phyloP scores from a whole-genome alignment of 805 yeast species.

The Metschnikowia similis region DNA sequence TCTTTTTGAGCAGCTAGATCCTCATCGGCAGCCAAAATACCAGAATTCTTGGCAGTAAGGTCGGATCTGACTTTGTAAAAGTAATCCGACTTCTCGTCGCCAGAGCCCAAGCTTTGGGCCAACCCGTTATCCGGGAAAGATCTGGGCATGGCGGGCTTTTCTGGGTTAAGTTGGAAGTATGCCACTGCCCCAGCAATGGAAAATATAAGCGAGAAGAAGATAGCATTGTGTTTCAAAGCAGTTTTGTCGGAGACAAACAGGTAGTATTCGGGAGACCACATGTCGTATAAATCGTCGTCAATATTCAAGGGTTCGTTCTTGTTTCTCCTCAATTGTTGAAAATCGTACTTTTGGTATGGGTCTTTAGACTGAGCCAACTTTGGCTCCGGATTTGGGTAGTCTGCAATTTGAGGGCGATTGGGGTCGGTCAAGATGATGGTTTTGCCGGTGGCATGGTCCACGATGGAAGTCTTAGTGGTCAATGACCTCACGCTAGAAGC shows the following conservation, averaged over 20 bases:
- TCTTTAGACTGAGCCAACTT: constrained; percentile 60
- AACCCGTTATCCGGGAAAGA: constrained; percentile 73
- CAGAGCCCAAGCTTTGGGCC: constrained; percentile 69
- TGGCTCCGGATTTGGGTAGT: constrained; percentile 59
- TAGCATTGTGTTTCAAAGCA: constrained; percentile 56
- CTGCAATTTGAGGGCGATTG: constrained; percentile 42
- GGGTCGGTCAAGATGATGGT: constrained; percentile 40
- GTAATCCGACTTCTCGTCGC: constrained; percentile 23
- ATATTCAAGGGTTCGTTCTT: constrained; percentile 66
- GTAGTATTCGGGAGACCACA: constrained; percentile 83
- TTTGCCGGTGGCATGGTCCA: constrained; percentile 38
- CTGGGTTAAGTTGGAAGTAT: constrained; percentile 51
- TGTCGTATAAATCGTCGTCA: constrained; percentile 68
- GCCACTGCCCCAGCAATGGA: constrained; percentile 43
- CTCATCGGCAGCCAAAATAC: constrained; percentile 31
- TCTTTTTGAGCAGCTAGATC: constrained; percentile 26
- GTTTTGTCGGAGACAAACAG: constrained; percentile 54
- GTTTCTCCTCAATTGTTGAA: constrained; percentile 77
- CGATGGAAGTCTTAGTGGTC: constrained; percentile 35
- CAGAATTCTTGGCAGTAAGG: constrained; percentile 33
- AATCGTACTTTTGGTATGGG: constrained; percentile 73
- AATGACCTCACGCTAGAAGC: constrained; percentile 14
- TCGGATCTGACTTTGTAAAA: constrained; percentile 42
- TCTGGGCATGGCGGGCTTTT: constrained; percentile 72
- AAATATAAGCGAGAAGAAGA: constrained; percentile 40